These are phyloP conservation scores for Pythium vanterpoolii DNA, from an alignment of 352 stramenopile species.

Conservation along the genomic window DNA sequence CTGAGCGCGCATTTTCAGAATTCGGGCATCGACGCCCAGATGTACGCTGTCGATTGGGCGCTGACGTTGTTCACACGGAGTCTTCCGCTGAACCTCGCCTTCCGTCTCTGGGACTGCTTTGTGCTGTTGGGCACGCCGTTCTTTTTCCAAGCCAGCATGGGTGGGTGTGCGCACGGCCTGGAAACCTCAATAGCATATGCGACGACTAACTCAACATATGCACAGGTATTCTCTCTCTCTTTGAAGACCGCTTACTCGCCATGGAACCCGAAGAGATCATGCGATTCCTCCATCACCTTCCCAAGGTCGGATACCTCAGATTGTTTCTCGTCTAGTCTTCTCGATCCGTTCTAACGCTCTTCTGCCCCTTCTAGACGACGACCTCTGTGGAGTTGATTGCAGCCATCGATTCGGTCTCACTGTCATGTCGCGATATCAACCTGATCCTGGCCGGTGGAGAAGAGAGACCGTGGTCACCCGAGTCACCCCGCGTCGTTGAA, in stretches of 20 bases:
- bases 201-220: background rate
- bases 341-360: background rate
- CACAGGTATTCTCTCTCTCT: constrained; percentile 64
- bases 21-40: constrained; percentile 75
- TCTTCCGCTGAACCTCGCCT: constrained; percentile 63
- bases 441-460: constrained; percentile 59
- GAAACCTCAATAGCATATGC: background rate
- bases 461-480: constrained; percentile 63
- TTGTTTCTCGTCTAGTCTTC: background rate
- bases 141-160: constrained; percentile 87
- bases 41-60: constrained; percentile 87
- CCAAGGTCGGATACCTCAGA: constrained; percentile 35
- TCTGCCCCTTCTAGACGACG: constrained; percentile 30
- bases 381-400: constrained; percentile 60
- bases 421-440: constrained; percentile 73
- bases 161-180: constrained; percentile 24
- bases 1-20: constrained; percentile 66
- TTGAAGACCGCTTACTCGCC: constrained; percentile 58
- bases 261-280: constrained; percentile 81
- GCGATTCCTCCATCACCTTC: constrained; percentile 77
- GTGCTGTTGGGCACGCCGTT: constrained; percentile 75
- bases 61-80: constrained; percentile 79
- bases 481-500: constrained; percentile 49
- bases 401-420: constrained; percentile 55
- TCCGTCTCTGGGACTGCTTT: constrained; percentile 85